A percentile compares a stretch with the other conserved stretches of the same genome.
Evolutionary conservation across 2,329 filamentous ascomycete genomes (phyloP).

Genomic region (Zymoseptoria ardabiliae): DNA sequence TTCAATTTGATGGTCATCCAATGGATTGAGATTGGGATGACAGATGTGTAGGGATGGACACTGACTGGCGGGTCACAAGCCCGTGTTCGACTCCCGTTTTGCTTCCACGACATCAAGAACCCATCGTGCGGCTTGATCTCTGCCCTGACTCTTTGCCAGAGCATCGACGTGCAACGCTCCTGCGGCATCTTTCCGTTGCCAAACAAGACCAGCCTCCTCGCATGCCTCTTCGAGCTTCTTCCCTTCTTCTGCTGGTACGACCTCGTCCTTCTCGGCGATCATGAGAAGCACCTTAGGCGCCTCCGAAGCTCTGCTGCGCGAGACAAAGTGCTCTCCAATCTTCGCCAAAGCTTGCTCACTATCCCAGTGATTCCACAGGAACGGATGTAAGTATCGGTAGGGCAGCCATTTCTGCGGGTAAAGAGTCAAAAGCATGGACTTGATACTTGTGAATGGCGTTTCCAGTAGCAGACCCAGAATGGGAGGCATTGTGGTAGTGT

Average conservation of each 20-base stretch:
- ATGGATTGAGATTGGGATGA: too few relatives aligned
- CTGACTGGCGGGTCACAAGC: too few relatives aligned
- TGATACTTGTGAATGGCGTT: constrained; percentile 66
- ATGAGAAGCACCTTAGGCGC: constrained; percentile 43
- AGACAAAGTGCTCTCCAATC: constrained; percentile 25
- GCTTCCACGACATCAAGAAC: constrained; percentile 4
- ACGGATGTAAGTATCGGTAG: constrained; percentile 67
- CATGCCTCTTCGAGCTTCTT: constrained; percentile 43
- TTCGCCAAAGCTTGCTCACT: constrained; percentile 34
- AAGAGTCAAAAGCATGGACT: constrained; percentile 61
- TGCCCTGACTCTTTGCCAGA: constrained; percentile 37
- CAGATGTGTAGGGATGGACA: too few relatives aligned
- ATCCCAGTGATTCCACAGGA: constrained; percentile 57
- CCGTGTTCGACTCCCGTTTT: too few relatives aligned
- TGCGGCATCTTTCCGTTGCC: constrained; percentile 34
- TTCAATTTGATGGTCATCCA: too few relatives aligned
- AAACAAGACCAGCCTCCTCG: constrained; percentile 28
- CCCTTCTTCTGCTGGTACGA: constrained; percentile 54
- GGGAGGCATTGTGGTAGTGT: constrained; percentile 16
- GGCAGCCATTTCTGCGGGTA: constrained; percentile 77
- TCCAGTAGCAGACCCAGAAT: constrained; percentile 57
- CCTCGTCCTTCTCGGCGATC: constrained; percentile 49
- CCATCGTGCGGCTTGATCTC: constrained; percentile 29
- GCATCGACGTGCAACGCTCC: constrained; percentile 47
- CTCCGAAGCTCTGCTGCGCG: neutral